phyloP scores from a whole-genome alignment of 139 green algal genomes.

The Chlorella sorokiniana region DNA sequence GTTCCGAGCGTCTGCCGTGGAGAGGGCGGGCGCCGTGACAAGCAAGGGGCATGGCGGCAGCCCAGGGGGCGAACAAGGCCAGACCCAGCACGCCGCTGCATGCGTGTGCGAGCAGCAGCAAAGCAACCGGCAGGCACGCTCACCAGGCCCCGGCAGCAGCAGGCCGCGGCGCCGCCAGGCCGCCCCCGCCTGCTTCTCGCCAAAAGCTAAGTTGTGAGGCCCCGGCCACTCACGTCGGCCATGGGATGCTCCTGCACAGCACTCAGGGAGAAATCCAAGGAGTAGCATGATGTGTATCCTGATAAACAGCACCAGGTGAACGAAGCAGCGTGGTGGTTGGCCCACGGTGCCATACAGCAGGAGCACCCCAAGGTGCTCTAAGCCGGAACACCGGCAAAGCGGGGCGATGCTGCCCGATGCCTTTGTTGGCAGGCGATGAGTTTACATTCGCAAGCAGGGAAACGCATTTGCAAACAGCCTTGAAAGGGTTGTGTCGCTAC shows the following conservation, averaged over 20 bases:
- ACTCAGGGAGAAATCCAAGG: not conserved
- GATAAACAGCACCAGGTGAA: too few species aligned
- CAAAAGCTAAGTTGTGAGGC: slow-evolving; percentile 83
- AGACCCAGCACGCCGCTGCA: not conserved
- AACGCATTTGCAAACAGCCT: too few species aligned
- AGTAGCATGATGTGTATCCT: too few species aligned
- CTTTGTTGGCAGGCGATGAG: too few species aligned
- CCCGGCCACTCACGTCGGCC: slow-evolving; percentile 76
- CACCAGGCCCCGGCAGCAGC: slow-evolving; percentile 73
- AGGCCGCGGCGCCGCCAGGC: slow-evolving; percentile 46
- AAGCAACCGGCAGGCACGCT: not conserved
- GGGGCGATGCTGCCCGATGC: too few species aligned
- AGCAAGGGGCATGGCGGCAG: not conserved
- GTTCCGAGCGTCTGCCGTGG: slow-evolving; percentile 64
- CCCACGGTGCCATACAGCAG: too few species aligned
- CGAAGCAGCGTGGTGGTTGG: too few species aligned
- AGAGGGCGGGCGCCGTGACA: not conserved
- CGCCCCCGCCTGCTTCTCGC: slow-evolving; percentile 14
- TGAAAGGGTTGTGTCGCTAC: too few species aligned
- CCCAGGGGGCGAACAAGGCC: not conserved
- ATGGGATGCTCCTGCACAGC: slow-evolving; percentile 59
- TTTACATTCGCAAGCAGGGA: too few species aligned
- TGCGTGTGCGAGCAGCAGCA: not conserved
- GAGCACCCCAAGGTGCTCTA: too few species aligned
- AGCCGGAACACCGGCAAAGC: too few species aligned